A percentile compares a stretch with the other conserved stretches of the same genome.
These are phyloP conservation scores for Metarhizium sp. DNA, from an alignment of 2,329 filamentous ascomycete genomes.

Conservation along the genomic window DNA sequence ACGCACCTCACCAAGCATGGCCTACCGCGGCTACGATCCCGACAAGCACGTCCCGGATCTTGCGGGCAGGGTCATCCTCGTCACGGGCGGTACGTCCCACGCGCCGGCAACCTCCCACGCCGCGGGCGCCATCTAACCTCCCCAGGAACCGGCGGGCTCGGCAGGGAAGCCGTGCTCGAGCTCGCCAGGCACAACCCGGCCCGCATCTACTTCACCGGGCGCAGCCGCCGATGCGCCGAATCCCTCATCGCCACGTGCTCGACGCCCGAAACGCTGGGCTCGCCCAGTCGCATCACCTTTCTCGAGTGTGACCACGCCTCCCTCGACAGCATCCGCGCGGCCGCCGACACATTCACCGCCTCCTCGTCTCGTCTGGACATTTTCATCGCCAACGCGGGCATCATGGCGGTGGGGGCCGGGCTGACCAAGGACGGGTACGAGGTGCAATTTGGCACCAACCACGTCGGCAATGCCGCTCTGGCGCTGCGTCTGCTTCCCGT, in stretches of 20 bases:
- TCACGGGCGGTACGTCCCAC: conserved; percentile 18
- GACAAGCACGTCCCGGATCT: conserved; percentile 34
- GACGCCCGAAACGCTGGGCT: conserved; percentile 15
- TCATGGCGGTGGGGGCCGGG: conserved; percentile 15
- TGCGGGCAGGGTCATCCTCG: conserved; percentile 36
- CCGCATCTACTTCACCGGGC: conserved; percentile 45
- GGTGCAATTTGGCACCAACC: conserved; percentile 25
- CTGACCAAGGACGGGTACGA: conserved; percentile 26
- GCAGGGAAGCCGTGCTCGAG: conserved; percentile 16
- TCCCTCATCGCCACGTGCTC: conserved; percentile 32
- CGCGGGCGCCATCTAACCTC: neutral
- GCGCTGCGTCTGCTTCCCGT: conserved; percentile 24
- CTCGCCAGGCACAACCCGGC: conserved; percentile 32
- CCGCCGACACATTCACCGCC: conserved; percentile 16
- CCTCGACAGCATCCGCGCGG: conserved; percentile 33
- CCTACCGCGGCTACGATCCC: conserved; percentile 15
- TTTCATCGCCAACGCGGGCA: conserved; percentile 28
- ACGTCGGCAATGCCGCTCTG: conserved; percentile 20
- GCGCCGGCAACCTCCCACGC: neutral
- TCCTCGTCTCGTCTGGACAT: conserved; percentile 27
- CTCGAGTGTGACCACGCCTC: conserved; percentile 40
- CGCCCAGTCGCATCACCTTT: conserved; percentile 14
- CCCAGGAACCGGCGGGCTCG: conserved; percentile 25
- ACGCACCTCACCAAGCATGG: neutral
- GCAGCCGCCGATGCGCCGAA: conserved; percentile 32